A percentile compares a stretch with the other conserved stretches of the same genome.
phyloP scores from a whole-genome alignment of 2,329 filamentous ascomycete species.

The Ambrosiella cleistominuta region DNA sequence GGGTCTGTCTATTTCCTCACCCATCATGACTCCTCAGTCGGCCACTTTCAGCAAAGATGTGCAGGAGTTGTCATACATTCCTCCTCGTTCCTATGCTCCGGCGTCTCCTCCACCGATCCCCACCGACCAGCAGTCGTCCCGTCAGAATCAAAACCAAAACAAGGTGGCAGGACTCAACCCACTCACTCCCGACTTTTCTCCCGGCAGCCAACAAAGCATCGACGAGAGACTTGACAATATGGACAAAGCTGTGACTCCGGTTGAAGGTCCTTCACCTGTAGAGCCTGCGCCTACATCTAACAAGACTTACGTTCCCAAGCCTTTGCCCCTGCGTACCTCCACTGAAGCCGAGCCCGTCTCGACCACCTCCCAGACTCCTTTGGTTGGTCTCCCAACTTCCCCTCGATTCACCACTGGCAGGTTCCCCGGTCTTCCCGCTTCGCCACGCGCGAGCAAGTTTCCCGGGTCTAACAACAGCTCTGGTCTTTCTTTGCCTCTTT shows the following conservation, averaged over 20 bases:
- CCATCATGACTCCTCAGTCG: constrained; percentile 47
- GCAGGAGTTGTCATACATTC: constrained; percentile 40
- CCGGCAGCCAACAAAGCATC: constrained; percentile 24
- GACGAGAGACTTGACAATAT: constrained; percentile 29
- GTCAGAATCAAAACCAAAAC: neutral
- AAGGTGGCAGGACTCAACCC: neutral
- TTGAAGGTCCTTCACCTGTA: neutral
- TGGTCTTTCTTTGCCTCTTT: constrained; percentile 24
- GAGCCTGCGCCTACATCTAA: neutral
- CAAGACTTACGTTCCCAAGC: neutral
- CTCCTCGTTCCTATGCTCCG: constrained; percentile 40
- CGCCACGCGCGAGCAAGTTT: constrained; percentile 7
- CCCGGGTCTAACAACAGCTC: neutral
- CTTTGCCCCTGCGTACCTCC: neutral
- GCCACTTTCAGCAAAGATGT: constrained; percentile 37
- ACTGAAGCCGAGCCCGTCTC: neutral
- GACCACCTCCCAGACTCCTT: constrained; percentile 22
- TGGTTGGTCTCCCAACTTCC: constrained; percentile 26
- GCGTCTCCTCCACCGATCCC: constrained; percentile 33
- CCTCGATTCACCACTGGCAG: constrained; percentile 21
- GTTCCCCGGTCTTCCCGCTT: constrained; percentile 18
- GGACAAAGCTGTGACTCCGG: neutral
- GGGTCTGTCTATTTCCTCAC: constrained; percentile 43
- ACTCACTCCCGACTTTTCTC: constrained; percentile 28
- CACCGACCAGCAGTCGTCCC: constrained; percentile 20